Evolutionary conservation across 208 protist genomes (phyloP), one percentile per base, ranked within the genome.

Genomic region (Wallacemonas sp.): DNA sequence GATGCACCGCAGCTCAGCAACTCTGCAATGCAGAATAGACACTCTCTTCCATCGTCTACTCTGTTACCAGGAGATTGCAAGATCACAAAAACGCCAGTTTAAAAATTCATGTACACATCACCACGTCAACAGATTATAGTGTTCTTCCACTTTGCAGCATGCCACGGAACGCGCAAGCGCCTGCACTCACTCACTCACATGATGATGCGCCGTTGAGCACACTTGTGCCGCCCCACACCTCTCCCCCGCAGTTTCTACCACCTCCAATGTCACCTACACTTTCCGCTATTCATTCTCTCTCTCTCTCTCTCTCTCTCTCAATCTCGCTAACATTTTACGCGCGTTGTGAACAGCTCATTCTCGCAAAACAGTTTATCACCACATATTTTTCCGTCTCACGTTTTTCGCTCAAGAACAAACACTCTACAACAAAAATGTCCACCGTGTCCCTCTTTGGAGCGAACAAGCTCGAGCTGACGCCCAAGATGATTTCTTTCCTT

Each of bases 401-500:
- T 14, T 6, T 17, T 14, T 17, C 6, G 36, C 36, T 41, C 36
- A 41, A 41, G 9, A 41, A 41, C 14, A 41, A 6, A 41, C 36
- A 41, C 9, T 41, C 36, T n/a, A 41, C 36, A 49, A 49, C 17
- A 49, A 49, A 49, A 55, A 58, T 58, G 52, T 24, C 52, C 17
- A 14, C 52, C 6, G 52, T 58, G 17, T 58, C 54, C 46, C 57
- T 74, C 24, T 85, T 85, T 29, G 79, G 79, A 19, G 36, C 16
- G 16, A 23, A 38, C 17, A 75, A 81, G 54, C 64, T 75, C 30
- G 64, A 78, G 64, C 47, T 85, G 36, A 63, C 75, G 43, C 46
- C 43, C n/a, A 58, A 54, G 47, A 65, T 81, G 11, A 44, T 85
- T 24, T 70, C 70, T 16, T 61, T 55, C 39, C 14, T 85, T 27